Evolutionary conservation across 1,284 basidiomycete genomes (phyloP).

Genomic region (Leccinum variabile): DNA sequence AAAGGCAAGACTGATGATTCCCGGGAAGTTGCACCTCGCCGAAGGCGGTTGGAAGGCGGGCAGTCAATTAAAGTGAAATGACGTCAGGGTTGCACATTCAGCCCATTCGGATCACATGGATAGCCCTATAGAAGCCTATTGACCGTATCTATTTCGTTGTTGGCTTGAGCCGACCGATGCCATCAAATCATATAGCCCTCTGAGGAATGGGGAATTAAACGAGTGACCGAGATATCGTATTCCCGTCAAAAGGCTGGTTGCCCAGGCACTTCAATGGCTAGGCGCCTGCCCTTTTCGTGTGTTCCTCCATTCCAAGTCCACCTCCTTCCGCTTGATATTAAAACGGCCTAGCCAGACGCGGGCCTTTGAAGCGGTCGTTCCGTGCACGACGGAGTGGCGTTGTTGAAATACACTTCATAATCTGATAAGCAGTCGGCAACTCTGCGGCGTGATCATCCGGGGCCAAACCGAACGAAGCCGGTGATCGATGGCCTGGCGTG

Average conservation of each 20-base stretch:
- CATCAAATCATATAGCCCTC: slow-evolving; percentile 28
- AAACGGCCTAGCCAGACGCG: slow-evolving; percentile 1
- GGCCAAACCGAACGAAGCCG: slow-evolving; percentile 6
- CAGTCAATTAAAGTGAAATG: slow-evolving; percentile 59
- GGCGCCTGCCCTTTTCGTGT: slow-evolving; percentile 12
- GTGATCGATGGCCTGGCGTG: slow-evolving; percentile 10
- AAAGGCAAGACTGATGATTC: slow-evolving; percentile 39
- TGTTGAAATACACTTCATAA: slow-evolving; percentile 17
- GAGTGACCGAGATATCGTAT: slow-evolving; percentile 8
- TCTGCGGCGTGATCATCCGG: slow-evolving; percentile 25
- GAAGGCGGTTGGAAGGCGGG: slow-evolving; percentile 64
- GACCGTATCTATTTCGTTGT: slow-evolving; percentile 22
- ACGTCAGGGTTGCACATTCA: slow-evolving; percentile 17
- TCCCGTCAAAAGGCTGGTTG: slow-evolving; percentile 13
- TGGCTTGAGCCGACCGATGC: slow-evolving; percentile 11
- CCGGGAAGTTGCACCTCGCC: slow-evolving; percentile 51
- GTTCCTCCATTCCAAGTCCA: slow-evolving; percentile 2
- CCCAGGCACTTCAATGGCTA: slow-evolving; percentile 11
- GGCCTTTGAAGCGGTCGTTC: slow-evolving; percentile 15
- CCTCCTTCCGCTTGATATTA: slow-evolving; percentile 6
- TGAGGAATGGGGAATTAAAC: slow-evolving; percentile 31
- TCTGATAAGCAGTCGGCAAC: slow-evolving; percentile 17
- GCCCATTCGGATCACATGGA: slow-evolving; percentile 32
- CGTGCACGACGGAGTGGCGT: slow-evolving; percentile 25
- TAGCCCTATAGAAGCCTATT: slow-evolving; percentile 25